These are phyloP conservation scores for Verruconis gallopava DNA, from an alignment of 2,329 filamentous ascomycete species.

Conservation along the genomic window DNA sequence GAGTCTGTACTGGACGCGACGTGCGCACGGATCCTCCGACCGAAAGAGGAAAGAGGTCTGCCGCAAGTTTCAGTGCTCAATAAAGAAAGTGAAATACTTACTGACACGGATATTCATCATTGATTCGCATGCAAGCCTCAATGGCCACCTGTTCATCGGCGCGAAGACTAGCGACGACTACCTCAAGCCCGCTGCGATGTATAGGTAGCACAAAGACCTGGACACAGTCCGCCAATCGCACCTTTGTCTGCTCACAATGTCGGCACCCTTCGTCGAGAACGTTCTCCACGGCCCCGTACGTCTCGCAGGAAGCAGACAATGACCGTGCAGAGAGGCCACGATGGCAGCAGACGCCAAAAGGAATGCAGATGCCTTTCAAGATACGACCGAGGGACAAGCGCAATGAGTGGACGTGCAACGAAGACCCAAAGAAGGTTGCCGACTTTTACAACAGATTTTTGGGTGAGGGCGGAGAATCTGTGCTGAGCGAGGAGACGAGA, in stretches of 20 bases:
- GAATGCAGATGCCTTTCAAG: conserved; percentile 37
- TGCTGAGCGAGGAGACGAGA: conserved; percentile 83
- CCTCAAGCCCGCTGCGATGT: too few relatives aligned
- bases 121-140: too few relatives aligned
- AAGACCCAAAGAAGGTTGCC: conserved; percentile 60
- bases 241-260: too few relatives aligned
- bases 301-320: conserved; percentile 18
- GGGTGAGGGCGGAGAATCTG: conserved; percentile 55
- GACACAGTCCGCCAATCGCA: too few relatives aligned
- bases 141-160: background rate
- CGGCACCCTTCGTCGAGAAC: too few relatives aligned
- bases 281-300: conserved; percentile 14
- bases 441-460: conserved; percentile 65
- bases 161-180: background rate
- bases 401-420: conserved; percentile 57
- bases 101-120: too few relatives aligned
- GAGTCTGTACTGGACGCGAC: background rate
- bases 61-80: conserved; percentile 8
- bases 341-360: conserved; percentile 37
- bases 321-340: conserved; percentile 27
- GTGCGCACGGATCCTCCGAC: conserved; percentile 2
- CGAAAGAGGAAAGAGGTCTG: conserved; percentile 8
- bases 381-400: conserved; percentile 44
- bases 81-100: too few relatives aligned
- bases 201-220: too few relatives aligned